Base-by-base conservation (phyloP, 805 yeast genomes). In the Brettanomyces bruxellensis region DNA sequence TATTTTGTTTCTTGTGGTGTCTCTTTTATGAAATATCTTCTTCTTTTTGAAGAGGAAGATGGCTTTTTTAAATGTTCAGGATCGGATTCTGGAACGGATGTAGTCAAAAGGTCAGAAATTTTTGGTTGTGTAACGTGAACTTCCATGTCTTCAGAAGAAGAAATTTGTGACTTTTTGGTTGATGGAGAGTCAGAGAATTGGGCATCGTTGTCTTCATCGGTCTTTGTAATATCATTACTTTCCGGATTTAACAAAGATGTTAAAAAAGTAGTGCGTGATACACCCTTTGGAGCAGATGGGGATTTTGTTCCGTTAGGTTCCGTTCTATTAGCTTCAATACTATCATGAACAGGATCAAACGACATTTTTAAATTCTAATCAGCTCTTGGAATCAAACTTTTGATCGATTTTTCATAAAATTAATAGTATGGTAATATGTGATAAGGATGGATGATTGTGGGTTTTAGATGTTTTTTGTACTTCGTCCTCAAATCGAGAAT, bases 311-410 rank as follows among this genome's bases (percentile, higher is more conserved):
- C 25, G 23, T 40, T 40, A 25, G 34, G 34, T 11, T 13, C 28
- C 18, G 18, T 25, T 18, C 25, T 40, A n/a, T 40, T 40, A 25
- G 34, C 34, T 34, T 30, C 44, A 4, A 53, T 49, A 36, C 62
- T 57, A 41, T 58, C 62, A 22, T 55, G 59, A 18, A 57, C 54
- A 7, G 62, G 62, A 46, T 58, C 61, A 40, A 56, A 58, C n/a
- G 62, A 58, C 62, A 58, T 58, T 9, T 28, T 28, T 28, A 28
- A 7, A 28, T 9, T 6, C 7, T 28, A 28, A 28, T 28, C 32
- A 7, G 9, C 32, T 28, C 11, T 28, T 28, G 7, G 7, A 28
- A 9, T 28, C 11, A 28, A 28, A 28, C 11, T 18, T 18, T 2
- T 18, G 18, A 18, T 18, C 18, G 18, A 18, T 18, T 18, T 18